Evolutionary conservation across 345 rosid species (phyloP), one percentile per base, ranked within the genome.

Genomic region (Populus tremula): DNA sequence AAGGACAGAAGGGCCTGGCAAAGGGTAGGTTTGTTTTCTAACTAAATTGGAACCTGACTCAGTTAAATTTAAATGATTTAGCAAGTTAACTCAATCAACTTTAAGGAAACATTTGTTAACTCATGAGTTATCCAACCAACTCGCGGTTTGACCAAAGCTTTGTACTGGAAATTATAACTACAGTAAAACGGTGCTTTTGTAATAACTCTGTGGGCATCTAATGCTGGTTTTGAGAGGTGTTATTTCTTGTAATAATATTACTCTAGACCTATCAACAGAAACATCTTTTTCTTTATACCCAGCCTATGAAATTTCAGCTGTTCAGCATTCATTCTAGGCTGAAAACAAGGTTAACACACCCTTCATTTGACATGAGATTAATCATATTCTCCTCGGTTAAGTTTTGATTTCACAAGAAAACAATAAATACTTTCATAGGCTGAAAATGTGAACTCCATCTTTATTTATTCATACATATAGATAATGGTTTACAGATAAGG

Each of bases 401-500:
- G 62, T 56, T 56, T 2, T 56, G 8, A 56, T 56, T 56, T n/a
- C 20, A 56, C 27, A 56, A 23, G 29, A 59, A 23, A 59, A 59
- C 4, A 12, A 45, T 9, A 12, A 45, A 21, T 23, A 5, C 25
- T 56, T 59, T 59, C 64, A 23, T 23, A 59, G 16, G 5, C 64
- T 59, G 23, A 11, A 59, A 59, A 59, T 59, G 64, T 10, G 23
- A 59, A 59, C 29, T 10, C 70, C 53, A 49, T 73, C 66, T 72
- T 83, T 78, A 77, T 83, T 82, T 68, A 72, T 23, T 13, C 63
- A 33, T 70, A n/a, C 62, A 69, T 41, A 69, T 25, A 47, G 62
- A 39, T 73, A 70, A 69, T 31, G 69, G 69, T 33, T 29, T 18
- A 33, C 39, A 65, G 7, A 67, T 75, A 72, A 4, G 17, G 70